Evolutionary conservation across 352 stramenopile genomes (phyloP), one percentile per base, ranked within the genome.

Genomic region (Globisporangium emineosum): DNA sequence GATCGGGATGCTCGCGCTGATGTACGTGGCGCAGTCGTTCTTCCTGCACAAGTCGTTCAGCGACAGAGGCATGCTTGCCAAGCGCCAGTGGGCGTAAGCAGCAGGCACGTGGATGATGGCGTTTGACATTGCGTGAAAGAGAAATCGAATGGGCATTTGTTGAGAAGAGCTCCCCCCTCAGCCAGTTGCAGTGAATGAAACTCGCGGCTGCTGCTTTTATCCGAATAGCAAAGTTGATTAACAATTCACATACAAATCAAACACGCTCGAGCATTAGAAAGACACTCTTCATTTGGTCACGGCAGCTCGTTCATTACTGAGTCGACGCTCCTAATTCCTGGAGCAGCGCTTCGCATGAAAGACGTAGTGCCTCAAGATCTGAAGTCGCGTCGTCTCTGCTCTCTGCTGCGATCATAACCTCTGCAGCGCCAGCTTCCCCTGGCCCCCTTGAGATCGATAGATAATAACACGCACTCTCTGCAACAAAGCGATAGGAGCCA

Each of bases 41-140:
- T 57, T 94, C 33, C 72, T 94, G 51, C 83, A 92, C 77, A 91
- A 93, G 72, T 94, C 83, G 80, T 94, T 94, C 59, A 90, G 76
- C 58, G 81, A 91, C 71, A 76, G 86, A 49, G 83, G 83, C 23
- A 89, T 75, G 50, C 60, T 94, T 37, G 73, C 83, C 50, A 86
- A 82, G 69, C 83, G 79, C 23, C 78, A 91, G 60, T 94, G 83
- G 83, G 81, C 75, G 10, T 92, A 80, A 49, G 53, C 32, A 45
- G 1, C 12, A 13, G 10, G 57, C 3, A 23, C 27, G 6, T 32
- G 25, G 9, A 15, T 9, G 29, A 19, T 17, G 37, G 17, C n/a
- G 37, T 37, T 53, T 45, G 37, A n/a, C n/a, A 3, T 10, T 56
- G 50, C 25, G 17, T 13, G n/a, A 8, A 33, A 27, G 21, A 35